phyloP scores from a whole-genome alignment of 306 rosid species.

The Leucaena leucocephala region DNA sequence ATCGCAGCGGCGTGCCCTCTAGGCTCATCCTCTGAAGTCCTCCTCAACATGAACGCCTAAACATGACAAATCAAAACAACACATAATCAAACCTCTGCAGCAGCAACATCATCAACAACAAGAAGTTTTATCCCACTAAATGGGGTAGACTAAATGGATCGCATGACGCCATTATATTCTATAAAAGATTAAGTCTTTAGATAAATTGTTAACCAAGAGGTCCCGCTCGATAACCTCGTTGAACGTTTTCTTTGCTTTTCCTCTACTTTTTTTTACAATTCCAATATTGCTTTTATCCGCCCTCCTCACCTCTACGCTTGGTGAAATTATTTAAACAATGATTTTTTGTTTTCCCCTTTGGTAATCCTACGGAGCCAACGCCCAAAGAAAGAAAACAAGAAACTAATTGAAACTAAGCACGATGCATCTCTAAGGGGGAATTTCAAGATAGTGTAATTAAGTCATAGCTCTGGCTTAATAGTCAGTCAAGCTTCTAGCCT shows the following conservation, averaged over 20 bases:
- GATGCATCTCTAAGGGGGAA: not conserved
- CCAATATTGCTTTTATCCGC: no score
- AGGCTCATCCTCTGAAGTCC: constrained; percentile 75
- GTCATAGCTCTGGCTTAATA: not conserved
- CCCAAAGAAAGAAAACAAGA: not conserved
- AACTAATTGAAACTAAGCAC: not conserved
- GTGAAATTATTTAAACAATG: not conserved
- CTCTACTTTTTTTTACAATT: no score
- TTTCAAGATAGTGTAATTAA: not conserved
- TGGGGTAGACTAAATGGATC: no score
- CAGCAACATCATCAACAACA: no score
- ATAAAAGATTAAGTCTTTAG: no score
- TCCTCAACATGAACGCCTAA: constrained; percentile 56
- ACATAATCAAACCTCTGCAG: not conserved
- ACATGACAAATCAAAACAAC: not conserved
- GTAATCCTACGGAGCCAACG: not conserved
- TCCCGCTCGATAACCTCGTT: no score
- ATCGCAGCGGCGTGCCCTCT: constrained; percentile 75
- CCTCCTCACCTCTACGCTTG: not conserved
- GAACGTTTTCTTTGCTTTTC: no score
- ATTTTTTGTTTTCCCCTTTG: not conserved
- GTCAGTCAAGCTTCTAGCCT: not conserved
- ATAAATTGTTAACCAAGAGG: no score
- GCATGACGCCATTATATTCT: no score
- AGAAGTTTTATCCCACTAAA: no score